Conservation (phyloP, 2,329 filamentous ascomycete species). For the Phialophora verrucosa region DNA sequence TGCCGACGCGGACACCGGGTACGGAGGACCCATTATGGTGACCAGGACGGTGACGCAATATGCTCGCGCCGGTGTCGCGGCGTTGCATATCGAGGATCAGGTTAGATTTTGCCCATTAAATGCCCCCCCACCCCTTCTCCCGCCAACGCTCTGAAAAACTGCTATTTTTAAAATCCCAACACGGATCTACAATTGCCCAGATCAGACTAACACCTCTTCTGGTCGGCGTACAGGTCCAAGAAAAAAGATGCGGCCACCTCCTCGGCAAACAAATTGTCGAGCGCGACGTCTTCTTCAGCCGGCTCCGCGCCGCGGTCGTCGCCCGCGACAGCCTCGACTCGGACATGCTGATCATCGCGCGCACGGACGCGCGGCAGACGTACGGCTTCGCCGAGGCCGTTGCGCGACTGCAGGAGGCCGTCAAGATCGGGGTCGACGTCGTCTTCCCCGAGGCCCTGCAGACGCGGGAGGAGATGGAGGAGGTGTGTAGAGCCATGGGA, state of each 20-base stretch:
- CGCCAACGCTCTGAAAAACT: too few species aligned
- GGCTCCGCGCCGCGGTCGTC: conserved; percentile 50
- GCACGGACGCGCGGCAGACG: conserved; percentile 47
- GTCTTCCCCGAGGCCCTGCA: conserved; percentile 52
- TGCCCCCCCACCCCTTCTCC: too few species aligned
- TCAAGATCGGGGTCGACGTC: conserved; percentile 50
- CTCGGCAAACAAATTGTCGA: conserved; percentile 50
- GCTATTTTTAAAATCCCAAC: too few species aligned
- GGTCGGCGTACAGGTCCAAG: conserved; percentile 51
- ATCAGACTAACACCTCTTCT: neutral
- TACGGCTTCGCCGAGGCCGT: conserved; percentile 51
- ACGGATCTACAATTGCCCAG: neutral
- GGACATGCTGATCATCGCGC: conserved; percentile 54
- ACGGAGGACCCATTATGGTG: conserved; percentile 58
- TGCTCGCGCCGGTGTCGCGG: conserved; percentile 60
- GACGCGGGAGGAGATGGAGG: conserved; percentile 46
- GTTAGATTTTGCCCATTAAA: conserved; percentile 5
- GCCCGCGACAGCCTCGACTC: conserved; percentile 45
- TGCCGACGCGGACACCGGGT: conserved; percentile 60
- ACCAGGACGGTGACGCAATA: conserved; percentile 58
- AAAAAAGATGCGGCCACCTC: conserved; percentile 51
- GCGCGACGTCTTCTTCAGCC: conserved; percentile 43
- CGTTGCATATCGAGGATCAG: conserved; percentile 63
- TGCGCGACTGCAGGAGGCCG: conserved; percentile 47
- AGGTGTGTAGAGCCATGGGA: conserved; percentile 46